Conservation (phyloP, 768 basidiomycete genomes). For the Phaeotremella skinneri region DNA sequence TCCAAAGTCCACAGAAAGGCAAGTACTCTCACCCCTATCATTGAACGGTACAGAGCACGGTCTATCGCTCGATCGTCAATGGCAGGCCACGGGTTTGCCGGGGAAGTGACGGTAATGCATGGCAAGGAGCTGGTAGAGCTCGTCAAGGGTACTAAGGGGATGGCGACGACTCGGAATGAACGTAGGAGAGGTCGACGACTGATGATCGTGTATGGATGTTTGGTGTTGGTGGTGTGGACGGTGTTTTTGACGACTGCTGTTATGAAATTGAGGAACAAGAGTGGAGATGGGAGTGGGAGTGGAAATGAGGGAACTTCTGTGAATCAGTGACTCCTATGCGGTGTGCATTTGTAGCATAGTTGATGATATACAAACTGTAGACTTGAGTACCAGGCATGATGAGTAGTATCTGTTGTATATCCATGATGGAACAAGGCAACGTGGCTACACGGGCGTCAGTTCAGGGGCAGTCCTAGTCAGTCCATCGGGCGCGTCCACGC, state of each 20-base stretch:
- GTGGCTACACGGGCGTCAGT: too few relatives aligned
- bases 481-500: too few relatives aligned
- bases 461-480: too few relatives aligned
- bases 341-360: too few relatives aligned
- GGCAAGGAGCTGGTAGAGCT: slow-evolving; percentile 3
- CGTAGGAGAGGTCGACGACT: slow-evolving; percentile 58
- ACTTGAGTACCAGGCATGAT: too few relatives aligned
- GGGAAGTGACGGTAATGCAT: background rate
- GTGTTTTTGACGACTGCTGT: slow-evolving; percentile 57
- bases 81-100: slow-evolving; percentile 50
- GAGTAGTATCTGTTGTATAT: too few relatives aligned
- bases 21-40: background rate
- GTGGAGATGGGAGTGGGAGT: background rate
- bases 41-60: slow-evolving; percentile 2
- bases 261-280: slow-evolving; percentile 36
- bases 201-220: background rate
- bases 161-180: slow-evolving; percentile 45
- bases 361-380: too few relatives aligned
- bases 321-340: background rate
- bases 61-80: slow-evolving; percentile 2
- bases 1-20: too few relatives aligned
- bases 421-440: too few relatives aligned
- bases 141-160: slow-evolving; percentile 1
- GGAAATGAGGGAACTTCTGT: background rate
- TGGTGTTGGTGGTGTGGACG: background rate